Base-by-base conservation (phyloP, 2,329 filamentous ascomycete genomes). In the Cadophora sp. region DNA sequence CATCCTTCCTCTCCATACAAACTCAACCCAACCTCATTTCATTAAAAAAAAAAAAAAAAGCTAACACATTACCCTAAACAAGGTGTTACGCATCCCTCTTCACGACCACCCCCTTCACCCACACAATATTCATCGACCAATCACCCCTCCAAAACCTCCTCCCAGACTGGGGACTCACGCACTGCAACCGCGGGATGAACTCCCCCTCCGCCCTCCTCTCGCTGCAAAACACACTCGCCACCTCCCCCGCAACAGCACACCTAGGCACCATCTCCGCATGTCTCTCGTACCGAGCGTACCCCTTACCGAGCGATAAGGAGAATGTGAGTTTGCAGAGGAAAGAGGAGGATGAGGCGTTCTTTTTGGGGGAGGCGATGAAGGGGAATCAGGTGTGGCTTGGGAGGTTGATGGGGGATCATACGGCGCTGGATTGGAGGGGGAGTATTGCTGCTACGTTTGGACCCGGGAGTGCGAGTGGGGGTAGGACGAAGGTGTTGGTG, bases 351-450 rank as follows among this genome's bases (percentile, higher is more conserved):
- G 73, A 75, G 43, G 53, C 30, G 0, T 78, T 77, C 62, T 78
- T 78, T 61, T 45, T 78, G 0, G 39, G 16, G 1, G 72, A 75
- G 50, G 75, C 76, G 1, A 68, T 76, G 67, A 74, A 75, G 41
- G 74, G 75, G 0, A 58, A 74, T 51, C 56, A 66, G n/a, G 68
- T 65, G 14, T 77, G 74, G 74, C 72, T 73, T 50, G 76, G 75
- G 9, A 72, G 71, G 48, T 59, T 78, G 24, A 78, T 78, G 76
- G 74, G 74, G 4, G 76, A 78, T 65, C 76, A 78, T 55, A 78
- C 76, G 3, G 51, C 67, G 3, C 56, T 75, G 14, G 76, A 78
- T 67, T 76, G 75, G 74, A 69, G 76, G 20, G 71, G 68, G 62
- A 70, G 66, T 47, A 76, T 77, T 45, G 61, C 56, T 9, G 69